A percentile compares a stretch with the other conserved stretches of the same genome.
These are phyloP conservation scores for Hymenoscyphus infarciens DNA, from an alignment of 2,329 filamentous ascomycete genomes.

Conservation along the genomic window DNA sequence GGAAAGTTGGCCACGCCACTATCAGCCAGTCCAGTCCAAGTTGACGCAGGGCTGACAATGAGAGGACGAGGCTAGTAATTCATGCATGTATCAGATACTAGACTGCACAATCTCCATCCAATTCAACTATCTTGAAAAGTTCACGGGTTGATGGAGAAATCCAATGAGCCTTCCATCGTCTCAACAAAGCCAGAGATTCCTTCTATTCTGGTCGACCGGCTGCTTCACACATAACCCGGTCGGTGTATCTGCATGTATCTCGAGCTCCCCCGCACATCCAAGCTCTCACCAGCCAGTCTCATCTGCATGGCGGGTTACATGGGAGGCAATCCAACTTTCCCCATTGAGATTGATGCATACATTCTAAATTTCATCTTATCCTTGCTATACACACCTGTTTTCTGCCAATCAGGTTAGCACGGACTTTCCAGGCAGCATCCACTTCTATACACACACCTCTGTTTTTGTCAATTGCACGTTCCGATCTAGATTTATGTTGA, in stretches of 20 bases:
- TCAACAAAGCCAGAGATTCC: neutral
- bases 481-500: neutral
- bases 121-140: neutral
- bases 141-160: neutral
- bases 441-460: neutral
- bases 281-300: neutral
- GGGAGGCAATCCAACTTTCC: neutral
- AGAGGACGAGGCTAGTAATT: neutral
- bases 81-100: neutral
- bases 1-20: slow-evolving; percentile 1
- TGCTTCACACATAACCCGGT: too few relatives aligned
- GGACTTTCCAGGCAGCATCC: neutral
- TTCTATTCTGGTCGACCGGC: neutral
- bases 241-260: neutral
- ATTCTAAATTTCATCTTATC: neutral
- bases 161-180: neutral
- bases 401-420: neutral
- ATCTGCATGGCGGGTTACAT: neutral
- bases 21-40: neutral
- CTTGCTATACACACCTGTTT: too few relatives aligned
- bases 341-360: neutral
- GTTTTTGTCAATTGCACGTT: neutral
- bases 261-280: neutral
- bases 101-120: neutral
- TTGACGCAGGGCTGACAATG: neutral